These are phyloP conservation scores for Aspergillus avenaceus DNA, from an alignment of 495 filamentous ascomycete species.

Conservation along the genomic window DNA sequence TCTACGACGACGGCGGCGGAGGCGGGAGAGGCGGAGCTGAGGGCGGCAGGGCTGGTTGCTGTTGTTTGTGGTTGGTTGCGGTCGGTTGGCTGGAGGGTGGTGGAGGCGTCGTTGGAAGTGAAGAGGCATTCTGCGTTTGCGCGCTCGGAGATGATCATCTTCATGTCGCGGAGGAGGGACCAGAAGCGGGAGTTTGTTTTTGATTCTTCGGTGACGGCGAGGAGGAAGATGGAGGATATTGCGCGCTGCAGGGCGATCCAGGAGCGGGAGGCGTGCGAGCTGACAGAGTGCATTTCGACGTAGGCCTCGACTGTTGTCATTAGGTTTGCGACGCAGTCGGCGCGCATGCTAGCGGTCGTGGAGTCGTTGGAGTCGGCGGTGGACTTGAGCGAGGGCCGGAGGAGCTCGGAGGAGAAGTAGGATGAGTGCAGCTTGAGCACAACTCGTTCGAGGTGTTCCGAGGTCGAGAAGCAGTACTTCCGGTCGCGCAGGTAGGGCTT, in stretches of 20 bases:
- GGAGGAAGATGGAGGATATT: constrained; percentile 44
- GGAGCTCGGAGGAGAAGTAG: constrained; percentile 57
- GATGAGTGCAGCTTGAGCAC: constrained; percentile 55
- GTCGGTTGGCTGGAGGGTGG: neutral
- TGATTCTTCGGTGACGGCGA: constrained; percentile 43
- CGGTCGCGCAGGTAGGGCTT: constrained; percentile 50
- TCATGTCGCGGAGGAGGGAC: constrained; percentile 36
- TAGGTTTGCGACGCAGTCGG: constrained; percentile 37
- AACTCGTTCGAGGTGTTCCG: constrained; percentile 52
- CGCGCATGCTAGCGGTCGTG: constrained; percentile 37
- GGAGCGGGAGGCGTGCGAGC: constrained; percentile 39
- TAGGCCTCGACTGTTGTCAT: constrained; percentile 45
- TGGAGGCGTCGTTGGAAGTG: constrained; percentile 14
- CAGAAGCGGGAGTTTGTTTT: constrained; percentile 37
- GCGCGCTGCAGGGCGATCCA: constrained; percentile 47
- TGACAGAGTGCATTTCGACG: constrained; percentile 43
- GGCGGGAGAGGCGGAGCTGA: constrained; percentile 25
- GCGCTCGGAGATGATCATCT: constrained; percentile 41
- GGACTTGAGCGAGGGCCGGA: constrained; percentile 51
- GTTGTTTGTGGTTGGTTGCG: constrained; percentile 24
- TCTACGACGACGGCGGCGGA: constrained; percentile 25
- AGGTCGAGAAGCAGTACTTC: constrained; percentile 39
- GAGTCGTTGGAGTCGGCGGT: constrained; percentile 29
- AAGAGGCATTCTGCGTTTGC: constrained; percentile 33
- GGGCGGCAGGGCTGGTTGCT: constrained; percentile 14